phyloP scores from a whole-genome alignment of 169 alveolate species.

The Cryptosporidium sp. region DNA sequence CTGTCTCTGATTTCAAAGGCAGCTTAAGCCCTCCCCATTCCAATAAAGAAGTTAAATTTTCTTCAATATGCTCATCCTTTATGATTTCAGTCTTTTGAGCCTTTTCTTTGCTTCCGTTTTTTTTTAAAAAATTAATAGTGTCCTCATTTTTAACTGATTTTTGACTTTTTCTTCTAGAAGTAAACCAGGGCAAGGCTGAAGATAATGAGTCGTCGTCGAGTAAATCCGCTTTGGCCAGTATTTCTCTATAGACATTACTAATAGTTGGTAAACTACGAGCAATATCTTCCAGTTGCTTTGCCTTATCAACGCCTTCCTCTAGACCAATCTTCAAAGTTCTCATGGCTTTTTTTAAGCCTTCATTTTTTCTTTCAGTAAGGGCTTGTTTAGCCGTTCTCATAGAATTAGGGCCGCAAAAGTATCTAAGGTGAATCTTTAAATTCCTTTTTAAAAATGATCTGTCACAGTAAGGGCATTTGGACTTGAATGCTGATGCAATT shows the following conservation, averaged over 20 bases:
- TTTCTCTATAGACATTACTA: conserved; percentile 66
- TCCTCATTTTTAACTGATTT: not conserved
- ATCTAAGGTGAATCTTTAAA: conserved; percentile 85
- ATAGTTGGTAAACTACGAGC: conserved; percentile 57
- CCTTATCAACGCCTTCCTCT: conserved; percentile 56
- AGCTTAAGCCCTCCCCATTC: conserved; percentile 54
- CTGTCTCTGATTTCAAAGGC: conserved; percentile 44
- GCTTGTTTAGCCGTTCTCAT: conserved; percentile 88
- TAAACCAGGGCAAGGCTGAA: conserved; percentile 60
- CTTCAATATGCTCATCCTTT: not conserved
- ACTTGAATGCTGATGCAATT: conserved; percentile 77
- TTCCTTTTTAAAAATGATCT: conserved; percentile 85
- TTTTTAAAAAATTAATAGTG: not conserved
- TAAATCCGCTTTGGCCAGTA: conserved; percentile 75
- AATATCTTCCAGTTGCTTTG: conserved; percentile 51
- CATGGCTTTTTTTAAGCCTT: conserved; percentile 81
- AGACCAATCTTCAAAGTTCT: conserved; percentile 81
- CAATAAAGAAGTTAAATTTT: not conserved
- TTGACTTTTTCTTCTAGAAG: conserved; percentile 7
- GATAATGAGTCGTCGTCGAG: conserved; percentile 46
- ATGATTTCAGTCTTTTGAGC: not conserved
- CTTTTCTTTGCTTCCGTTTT: not conserved
- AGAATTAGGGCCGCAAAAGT: conserved; percentile 92
- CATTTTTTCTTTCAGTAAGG: conserved; percentile 83
- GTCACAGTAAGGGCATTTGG: conserved; percentile 87